Percentiles rank a stretch among this genome's conserved stretches.
Conservation (phyloP, 2,329 filamentous ascomycete genomes). For the Emergomyces pasteurianus region DNA sequence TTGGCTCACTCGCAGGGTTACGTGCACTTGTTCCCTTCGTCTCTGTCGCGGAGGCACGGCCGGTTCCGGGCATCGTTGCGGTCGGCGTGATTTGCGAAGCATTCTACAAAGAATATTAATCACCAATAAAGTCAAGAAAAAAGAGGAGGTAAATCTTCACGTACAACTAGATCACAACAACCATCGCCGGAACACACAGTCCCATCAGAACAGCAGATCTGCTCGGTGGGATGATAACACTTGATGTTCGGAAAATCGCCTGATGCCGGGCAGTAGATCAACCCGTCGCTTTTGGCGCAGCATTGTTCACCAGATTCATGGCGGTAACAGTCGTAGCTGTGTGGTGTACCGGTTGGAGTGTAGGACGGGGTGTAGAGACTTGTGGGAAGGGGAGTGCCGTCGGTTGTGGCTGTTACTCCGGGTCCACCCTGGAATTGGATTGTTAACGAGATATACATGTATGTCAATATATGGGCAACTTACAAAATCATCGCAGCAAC, state of each 20-base stretch:
- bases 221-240: constrained; percentile 1
- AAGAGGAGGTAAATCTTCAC: background rate
- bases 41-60: background rate
- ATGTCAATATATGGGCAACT: background rate
- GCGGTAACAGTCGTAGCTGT: background rate
- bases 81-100: background rate
- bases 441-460: background rate
- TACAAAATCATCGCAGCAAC: constrained; percentile 3
- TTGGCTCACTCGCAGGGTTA: background rate
- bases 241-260: constrained; percentile 1
- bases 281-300: background rate
- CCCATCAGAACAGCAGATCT: constrained; percentile 4
- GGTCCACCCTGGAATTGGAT: background rate
- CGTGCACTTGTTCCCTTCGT: background rate
- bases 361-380: background rate
- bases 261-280: constrained; percentile 1
- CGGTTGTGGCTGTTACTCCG: constrained; percentile 1
- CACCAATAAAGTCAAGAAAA: background rate
- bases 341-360: background rate
- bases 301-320: constrained; percentile 2
- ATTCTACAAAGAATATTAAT: background rate
- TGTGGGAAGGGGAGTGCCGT: background rate
- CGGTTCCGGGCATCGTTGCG: background rate
- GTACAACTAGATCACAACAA: constrained; percentile 4
- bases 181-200: constrained; percentile 3